These are phyloP conservation scores for Borealophlyctis nickersoniae DNA, from an alignment of 192 early-diverging fungal genomes.

Conservation along the genomic window DNA sequence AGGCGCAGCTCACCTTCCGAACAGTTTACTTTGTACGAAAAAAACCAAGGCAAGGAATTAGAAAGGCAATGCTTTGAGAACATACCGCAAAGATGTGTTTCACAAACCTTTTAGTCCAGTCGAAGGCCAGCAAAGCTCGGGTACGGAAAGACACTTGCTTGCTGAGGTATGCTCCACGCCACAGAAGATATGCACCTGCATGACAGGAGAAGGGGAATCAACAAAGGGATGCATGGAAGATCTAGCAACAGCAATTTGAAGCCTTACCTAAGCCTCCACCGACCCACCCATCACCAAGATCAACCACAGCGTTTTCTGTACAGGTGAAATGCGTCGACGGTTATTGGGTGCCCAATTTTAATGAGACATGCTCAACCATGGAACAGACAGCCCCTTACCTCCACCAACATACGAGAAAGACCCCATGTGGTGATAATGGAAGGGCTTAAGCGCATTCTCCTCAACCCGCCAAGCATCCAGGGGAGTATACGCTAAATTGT, in stretches of 20 bases:
- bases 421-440: constrained; percentile 40
- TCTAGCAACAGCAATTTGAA: too few relatives aligned
- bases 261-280: constrained; percentile 19
- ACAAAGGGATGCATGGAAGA: background rate
- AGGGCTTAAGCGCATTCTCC: constrained; percentile 19
- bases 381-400: constrained; percentile 1
- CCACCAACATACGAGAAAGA: constrained; percentile 41
- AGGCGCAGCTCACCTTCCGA: too few relatives aligned
- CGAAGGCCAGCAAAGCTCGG: constrained; percentile 32
- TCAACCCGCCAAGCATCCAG: background rate
- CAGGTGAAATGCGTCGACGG: too few relatives aligned
- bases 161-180: constrained; percentile 41
- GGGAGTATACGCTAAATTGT: constrained; percentile 10
- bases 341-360: background rate
- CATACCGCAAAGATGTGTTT: background rate
- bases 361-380: background rate
- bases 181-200: constrained; percentile 20
- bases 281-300: constrained; percentile 21
- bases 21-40: too few relatives aligned
- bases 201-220: background rate
- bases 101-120: constrained; percentile 39
- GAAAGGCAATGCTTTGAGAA: too few relatives aligned
- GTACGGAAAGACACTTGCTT: constrained; percentile 43
- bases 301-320: constrained; percentile 32
- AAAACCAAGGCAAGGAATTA: too few relatives aligned